These are phyloP conservation scores for Coriaria nepalensis DNA, from an alignment of 306 rosid genomes.

Conservation along the genomic window DNA sequence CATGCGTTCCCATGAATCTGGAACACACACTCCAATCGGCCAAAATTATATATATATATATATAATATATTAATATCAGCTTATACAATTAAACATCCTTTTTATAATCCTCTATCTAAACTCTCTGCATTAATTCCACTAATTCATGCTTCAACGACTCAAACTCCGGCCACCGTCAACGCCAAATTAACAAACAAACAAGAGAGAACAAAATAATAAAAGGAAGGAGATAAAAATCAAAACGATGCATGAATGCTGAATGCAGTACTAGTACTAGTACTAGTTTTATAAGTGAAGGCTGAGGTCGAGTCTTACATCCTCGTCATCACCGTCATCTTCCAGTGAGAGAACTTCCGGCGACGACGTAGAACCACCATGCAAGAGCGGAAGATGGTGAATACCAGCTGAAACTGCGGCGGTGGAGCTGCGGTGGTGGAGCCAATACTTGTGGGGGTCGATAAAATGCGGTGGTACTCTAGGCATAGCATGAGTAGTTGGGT, in stretches of 20 bases:
- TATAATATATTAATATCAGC: too few species aligned
- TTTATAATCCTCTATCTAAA: too few species aligned
- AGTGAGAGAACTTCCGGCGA: constrained; percentile 10
- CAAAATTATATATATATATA: too few species aligned
- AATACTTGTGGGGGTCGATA: neutral
- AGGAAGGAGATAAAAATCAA: neutral
- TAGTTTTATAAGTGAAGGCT: constrained; percentile 35
- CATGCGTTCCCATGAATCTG: too few species aligned
- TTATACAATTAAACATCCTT: too few species aligned
- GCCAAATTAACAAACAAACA: neutral
- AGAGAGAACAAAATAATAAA: neutral
- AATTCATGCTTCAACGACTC: constrained; percentile 1
- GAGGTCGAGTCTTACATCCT: constrained; percentile 35
- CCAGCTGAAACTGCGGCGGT: too few species aligned
- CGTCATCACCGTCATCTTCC: constrained; percentile 6
- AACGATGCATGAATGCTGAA: too few species aligned
- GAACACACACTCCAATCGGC: too few species aligned
- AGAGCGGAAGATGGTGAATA: too few species aligned
- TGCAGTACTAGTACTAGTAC: neutral
- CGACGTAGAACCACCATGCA: neutral
- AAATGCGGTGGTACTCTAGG: too few species aligned
- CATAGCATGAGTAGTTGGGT: too few species aligned
- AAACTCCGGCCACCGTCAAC: neutral
- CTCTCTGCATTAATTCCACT: neutral
- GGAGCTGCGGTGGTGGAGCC: neutral